Evolutionary conservation across 805 yeast species (phyloP), one percentile per base, ranked within the genome.

Genomic region (Ogataea degrootiae): DNA sequence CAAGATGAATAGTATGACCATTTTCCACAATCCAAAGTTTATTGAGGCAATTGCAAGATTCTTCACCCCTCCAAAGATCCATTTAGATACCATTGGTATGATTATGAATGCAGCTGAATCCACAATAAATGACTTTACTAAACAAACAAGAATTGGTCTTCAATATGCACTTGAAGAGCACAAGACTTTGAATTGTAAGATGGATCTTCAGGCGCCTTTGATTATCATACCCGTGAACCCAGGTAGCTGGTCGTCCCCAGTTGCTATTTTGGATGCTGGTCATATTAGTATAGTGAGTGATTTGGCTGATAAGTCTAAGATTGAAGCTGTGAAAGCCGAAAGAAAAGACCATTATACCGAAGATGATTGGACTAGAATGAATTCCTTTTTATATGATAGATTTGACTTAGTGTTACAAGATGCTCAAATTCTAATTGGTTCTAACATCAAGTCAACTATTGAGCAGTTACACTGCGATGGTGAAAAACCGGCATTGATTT

Each of bases 101-200:
- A 79, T 95, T 23, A 80, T 94, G 80, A 84, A 80, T 64, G 98
- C 97, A 1, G 99, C 99, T 0, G 96, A 91, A 52, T 87, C 91
- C 0, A 91, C 97, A 0, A 85, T 94, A 48, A 97, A 90, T 59
- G 97, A 95, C 2, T 72, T 94, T 52, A 83, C 97, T 0, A 74
- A 83, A 23, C 96, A 90, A 62, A 94, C 98, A 0, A 74, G 97
- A 58, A 76, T 94, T 52, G 98, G 98, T 0, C 74, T 94, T 19
- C 96, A 92, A 67, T 90, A 94, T 55, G 94, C 97, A 0, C 74
- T 95, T 56, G 96, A 90, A 52, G 96, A 92, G 58, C 99, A 94
- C 67, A 91, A 90, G 62, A 92, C 98, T 0, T 67, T 90, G 48
- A 84, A 90, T 59, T 78, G 90, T 23, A 82, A 87, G 58, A 76